Evolutionary conservation across 495 filamentous ascomycete species (phyloP), one percentile per base, ranked within the genome.

Genomic region (Penicillium cinerascens): DNA sequence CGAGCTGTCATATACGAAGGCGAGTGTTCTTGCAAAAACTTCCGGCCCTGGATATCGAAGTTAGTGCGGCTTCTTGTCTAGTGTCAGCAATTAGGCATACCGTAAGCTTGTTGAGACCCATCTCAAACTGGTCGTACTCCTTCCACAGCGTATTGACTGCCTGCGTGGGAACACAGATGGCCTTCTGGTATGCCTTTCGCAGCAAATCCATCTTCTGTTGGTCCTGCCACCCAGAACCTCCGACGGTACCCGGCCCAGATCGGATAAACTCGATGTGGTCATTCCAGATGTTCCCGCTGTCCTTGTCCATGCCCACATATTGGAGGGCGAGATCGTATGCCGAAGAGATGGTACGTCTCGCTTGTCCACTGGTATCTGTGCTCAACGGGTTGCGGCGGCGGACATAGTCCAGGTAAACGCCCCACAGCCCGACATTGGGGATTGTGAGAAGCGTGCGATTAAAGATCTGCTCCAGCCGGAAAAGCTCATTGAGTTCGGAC

Each of bases 181-280:
- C 92, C 26, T 84, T 84, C 59, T 96, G 92, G 65, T 96, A 97
- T 3, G 88, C 87, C 62, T 92, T 95, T 20, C 93, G 83, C 18
- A 98, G 73, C 53, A 84, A 68, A 58, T 98, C 93, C 89, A 95
- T 95, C 78, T 98, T 98, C 61, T 97, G 93, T 66, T 89, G 86
- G 62, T 97, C 93, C 64, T 97, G 90, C 93, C 93, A 98, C 16
- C 82, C 83, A 47, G 78, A 84, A 35, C 93, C 95, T 27, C 92
- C 92, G 39, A 91, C 76, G 37, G 78, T 82, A 10, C 95, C 95
- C 8, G 95, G 93, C 0, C 86, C 88, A 44, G 80, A 85, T 58
- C 88, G 88, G 62, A 97, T 79, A 58, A 98, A 97, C 47, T 91
- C 82, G 44, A 97, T 81, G 60, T 97, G 96, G 38, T 97, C 95